These are phyloP conservation scores for Croton laevigatus DNA, from an alignment of 441 rosid genomes.

Conservation along the genomic window DNA sequence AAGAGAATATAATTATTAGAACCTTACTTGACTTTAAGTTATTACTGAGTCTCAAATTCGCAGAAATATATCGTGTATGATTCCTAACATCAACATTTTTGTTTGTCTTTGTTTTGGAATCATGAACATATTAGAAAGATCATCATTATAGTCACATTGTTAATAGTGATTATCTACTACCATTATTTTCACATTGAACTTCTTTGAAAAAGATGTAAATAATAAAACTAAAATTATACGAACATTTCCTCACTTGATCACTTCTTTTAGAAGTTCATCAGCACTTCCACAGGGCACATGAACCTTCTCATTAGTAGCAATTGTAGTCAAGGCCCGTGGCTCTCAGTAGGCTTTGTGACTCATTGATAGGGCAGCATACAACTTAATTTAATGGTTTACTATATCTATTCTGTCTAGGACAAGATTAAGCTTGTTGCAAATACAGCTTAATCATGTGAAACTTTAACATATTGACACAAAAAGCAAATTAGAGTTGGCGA, in stretches of 20 bases:
- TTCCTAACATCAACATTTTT: neutral
- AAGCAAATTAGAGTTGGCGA: too few species aligned
- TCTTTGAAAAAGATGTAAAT: neutral
- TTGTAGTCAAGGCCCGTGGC: neutral
- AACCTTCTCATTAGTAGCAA: neutral
- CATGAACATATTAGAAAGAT: neutral
- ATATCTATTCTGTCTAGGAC: neutral
- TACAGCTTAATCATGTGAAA: too few species aligned
- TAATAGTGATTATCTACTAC: neutral
- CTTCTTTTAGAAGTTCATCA: neutral
- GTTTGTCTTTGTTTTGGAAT: neutral
- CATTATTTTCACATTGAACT: neutral
- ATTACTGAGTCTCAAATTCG: neutral
- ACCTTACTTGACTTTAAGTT: neutral
- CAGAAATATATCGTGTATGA: neutral
- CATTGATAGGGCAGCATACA: neutral
- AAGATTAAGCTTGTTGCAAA: neutral
- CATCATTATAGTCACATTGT: neutral
- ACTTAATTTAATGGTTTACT: neutral
- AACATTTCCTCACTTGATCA: neutral
- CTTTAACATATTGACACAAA: too few species aligned
- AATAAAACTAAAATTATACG: too few species aligned
- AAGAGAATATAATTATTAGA: neutral
- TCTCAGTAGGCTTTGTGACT: neutral
- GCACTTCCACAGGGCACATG: neutral